Percentiles rank a stretch among this genome's conserved stretches.
Evolutionary conservation across 2,329 filamentous ascomycete genomes (phyloP).

Genomic region (Polytolypa hystricis): DNA sequence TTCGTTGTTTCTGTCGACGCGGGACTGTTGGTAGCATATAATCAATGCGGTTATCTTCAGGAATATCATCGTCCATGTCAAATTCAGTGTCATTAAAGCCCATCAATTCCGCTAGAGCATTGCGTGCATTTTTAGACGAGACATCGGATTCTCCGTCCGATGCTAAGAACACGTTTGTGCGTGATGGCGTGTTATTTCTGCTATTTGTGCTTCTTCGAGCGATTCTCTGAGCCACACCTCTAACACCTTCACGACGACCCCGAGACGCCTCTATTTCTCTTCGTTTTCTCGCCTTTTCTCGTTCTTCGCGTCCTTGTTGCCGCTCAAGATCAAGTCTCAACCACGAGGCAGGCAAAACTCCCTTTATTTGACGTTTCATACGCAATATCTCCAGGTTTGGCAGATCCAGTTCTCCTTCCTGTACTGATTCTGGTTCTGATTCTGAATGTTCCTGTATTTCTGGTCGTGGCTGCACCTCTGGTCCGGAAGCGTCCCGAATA

Average conservation of each 20-base stretch:
- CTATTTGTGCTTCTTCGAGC: conserved; percentile 13
- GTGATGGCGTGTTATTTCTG: conserved; percentile 3
- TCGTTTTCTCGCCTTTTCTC: conserved; percentile 11
- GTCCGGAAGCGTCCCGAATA: conserved; percentile 10
- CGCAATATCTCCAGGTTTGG: conserved; percentile 20
- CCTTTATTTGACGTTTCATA: conserved; percentile 33
- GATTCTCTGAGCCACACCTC: conserved; percentile 14
- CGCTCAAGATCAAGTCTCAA: conserved; percentile 30
- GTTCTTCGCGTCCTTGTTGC: conserved; percentile 15
- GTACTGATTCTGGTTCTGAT: conserved; percentile 3
- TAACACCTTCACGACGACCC: conserved; percentile 11
- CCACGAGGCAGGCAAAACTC: conserved; percentile 41
- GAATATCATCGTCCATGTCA: conserved; percentile 23
- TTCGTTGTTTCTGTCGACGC: conserved; percentile 12
- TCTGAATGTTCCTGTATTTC: conserved; percentile 14
- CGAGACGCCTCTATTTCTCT: conserved; percentile 22
- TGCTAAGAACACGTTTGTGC: conserved; percentile 6
- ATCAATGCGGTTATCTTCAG: conserved; percentile 33
- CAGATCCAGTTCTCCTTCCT: conserved; percentile 7
- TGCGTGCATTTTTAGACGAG: conserved; percentile 6
- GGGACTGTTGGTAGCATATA: conserved; percentile 26
- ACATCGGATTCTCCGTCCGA: conserved; percentile 9
- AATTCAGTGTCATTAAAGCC: conserved; percentile 16
- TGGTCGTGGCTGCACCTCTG: conserved; percentile 11
- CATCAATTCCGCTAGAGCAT: conserved; percentile 12